Base-by-base conservation (phyloP, 2,329 filamentous ascomycete genomes). In the Fusarium subtropicale region DNA sequence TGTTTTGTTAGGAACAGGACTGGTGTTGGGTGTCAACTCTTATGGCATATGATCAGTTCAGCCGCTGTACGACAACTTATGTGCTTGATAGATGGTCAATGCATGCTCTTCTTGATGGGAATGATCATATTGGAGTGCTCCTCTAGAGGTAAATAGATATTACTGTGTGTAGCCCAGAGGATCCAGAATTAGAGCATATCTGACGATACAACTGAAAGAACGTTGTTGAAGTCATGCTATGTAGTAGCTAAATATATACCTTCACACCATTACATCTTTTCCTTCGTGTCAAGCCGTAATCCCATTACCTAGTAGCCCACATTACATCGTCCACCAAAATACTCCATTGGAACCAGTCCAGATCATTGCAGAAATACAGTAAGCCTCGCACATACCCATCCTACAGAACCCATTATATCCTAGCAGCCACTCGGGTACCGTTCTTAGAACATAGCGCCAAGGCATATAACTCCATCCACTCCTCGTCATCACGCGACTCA, bases 391-490 rank as follows among this genome's bases (percentile, higher is more conserved):
- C 4, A 20, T 26, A 11, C 10, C 13, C 12, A 36, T 22, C 5
- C 16, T 18, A 30, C 9, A 10, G 3, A 6, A 8, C 2, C 16
- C n/a, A 30, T 63, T 36, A 74, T 16, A 33, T 51, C 38, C 38
- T 74, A 7, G 66, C 61, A 54, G 69, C 60, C 33, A 75, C 70
- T 30, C 61, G 60, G 33, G 70, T 69, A 10, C 79, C 78, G 44
- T 79, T 75, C 50, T 75, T 79, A 12, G 78, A 79, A 10, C 77
- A 79, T 18, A 77, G 68, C 8, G 77, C 76, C 51, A 80, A 65
- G 4, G 78, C 78, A 54, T 78, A 78, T 24, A 76, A 55, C 64
- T 80, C 79, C 48, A 74, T 68, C 79, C 79, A 80, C 26, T 75
- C 74, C 13, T 62, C 50, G 4, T 74, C 67, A 22, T 79, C 77